Conservation (phyloP, 129 eudicot species). For the Flaveria sonorensis region DNA sequence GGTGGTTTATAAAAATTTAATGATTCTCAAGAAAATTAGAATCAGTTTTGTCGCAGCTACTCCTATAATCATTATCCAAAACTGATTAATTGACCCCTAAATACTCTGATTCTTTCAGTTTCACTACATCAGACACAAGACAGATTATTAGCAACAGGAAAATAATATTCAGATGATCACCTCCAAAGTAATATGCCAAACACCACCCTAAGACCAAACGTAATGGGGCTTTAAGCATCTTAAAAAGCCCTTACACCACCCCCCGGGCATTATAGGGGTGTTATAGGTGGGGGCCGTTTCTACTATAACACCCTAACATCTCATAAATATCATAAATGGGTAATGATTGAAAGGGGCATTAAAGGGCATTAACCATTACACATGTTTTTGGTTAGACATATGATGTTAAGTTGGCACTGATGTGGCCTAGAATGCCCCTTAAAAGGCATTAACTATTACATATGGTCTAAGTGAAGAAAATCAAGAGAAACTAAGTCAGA, state of each 20-base stretch:
- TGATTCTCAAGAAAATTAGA: background rate
- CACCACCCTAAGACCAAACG: background rate
- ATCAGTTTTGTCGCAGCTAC: background rate
- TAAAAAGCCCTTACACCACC: too few relatives aligned
- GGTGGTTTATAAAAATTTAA: background rate
- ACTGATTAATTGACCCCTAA: background rate
- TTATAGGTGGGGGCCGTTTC: too few relatives aligned
- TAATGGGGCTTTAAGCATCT: too few relatives aligned
- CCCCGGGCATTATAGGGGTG: too few relatives aligned
- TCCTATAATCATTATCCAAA: background rate
- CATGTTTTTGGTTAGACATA: too few relatives aligned
- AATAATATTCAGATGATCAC: conserved; percentile 16
- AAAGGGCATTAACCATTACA: too few relatives aligned
- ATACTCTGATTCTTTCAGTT: background rate
- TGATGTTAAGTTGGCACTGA: too few relatives aligned
- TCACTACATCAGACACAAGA: conserved; percentile 5
- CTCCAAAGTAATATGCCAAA: conserved; percentile 7
- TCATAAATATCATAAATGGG: too few relatives aligned
- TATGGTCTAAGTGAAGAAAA: background rate
- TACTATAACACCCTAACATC: too few relatives aligned
- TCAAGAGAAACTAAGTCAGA: conserved; percentile 12
- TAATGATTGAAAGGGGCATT: too few relatives aligned
- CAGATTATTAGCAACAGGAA: conserved; percentile 1
- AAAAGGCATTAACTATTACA: too few relatives aligned
- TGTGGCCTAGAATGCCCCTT: too few relatives aligned